Evolutionary conservation across 1,139 yeast genomes (phyloP).

Genomic region (Sugiyamaella grinbergsii): DNA sequence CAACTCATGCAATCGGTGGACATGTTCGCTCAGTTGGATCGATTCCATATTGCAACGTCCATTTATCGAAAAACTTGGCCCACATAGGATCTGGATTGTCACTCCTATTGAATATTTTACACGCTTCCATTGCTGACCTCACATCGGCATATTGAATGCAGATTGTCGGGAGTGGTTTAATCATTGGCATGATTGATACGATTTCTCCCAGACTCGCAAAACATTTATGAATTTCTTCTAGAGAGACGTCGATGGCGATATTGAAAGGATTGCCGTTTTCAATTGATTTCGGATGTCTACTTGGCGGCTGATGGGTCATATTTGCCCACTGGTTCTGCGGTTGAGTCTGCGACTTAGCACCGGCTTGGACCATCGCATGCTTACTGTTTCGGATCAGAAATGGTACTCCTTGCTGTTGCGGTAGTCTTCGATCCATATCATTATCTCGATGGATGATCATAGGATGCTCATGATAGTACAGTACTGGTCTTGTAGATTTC

Average conservation of each 20-base stretch:
- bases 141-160: constrained; percentile 65
- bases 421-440: background rate
- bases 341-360: background rate
- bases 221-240: constrained; percentile 50
- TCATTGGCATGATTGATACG: constrained; percentile 64
- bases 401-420: background rate
- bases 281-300: constrained; percentile 10
- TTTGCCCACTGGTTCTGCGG: background rate
- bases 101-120: constrained; percentile 47
- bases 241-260: constrained; percentile 42
- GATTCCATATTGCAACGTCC: constrained; percentile 68
- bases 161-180: constrained; percentile 66
- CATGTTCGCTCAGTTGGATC: constrained; percentile 67
- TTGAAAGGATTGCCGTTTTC: constrained; percentile 28
- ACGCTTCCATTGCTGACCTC: constrained; percentile 64
- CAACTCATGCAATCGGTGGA: constrained; percentile 23
- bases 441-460: background rate
- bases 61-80: constrained; percentile 53
- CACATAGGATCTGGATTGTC: constrained; percentile 16
- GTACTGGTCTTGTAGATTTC: background rate
- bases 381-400: constrained; percentile 1
- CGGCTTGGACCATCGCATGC: constrained; percentile 9
- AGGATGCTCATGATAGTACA: constrained; percentile 10
- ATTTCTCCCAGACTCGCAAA: constrained; percentile 62
- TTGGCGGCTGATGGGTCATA: constrained; percentile 4